Conservation (phyloP, 148 eudicot species). For the Dysphania ambrosioides region DNA sequence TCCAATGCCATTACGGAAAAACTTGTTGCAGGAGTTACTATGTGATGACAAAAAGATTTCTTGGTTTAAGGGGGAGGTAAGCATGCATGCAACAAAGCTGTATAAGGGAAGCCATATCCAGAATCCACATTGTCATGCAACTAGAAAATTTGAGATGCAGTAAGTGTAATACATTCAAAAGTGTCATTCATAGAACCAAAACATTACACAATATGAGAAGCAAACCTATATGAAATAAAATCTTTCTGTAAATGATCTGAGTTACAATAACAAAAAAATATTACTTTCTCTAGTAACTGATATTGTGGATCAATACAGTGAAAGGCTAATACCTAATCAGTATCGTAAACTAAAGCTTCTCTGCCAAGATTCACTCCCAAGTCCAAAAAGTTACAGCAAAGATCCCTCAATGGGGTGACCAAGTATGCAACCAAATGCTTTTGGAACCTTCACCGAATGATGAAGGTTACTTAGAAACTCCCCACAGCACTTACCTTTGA, state of each 20-base stretch:
- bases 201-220: background rate
- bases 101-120: background rate
- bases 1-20: background rate
- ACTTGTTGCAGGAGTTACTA: background rate
- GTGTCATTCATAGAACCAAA: background rate
- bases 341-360: background rate
- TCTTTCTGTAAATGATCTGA: background rate
- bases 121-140: background rate
- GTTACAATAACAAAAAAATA: background rate
- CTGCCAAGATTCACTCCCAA: background rate
- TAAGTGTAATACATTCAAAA: background rate
- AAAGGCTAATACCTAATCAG: background rate
- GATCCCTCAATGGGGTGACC: background rate
- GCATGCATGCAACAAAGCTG: no score
- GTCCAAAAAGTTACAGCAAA: slow-evolving; percentile 13
- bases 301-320: background rate
- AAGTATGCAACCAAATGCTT: background rate
- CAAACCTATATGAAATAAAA: background rate
- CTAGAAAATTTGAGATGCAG: background rate
- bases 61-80: no score
- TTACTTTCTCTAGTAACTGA: background rate
- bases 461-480: background rate
- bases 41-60: background rate
- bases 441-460: background rate
- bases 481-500: background rate